Percentiles rank a stretch among this genome's conserved stretches.
phyloP scores from a whole-genome alignment of 192 early-diverging fungal species.

The Powellomyces hirtus region DNA sequence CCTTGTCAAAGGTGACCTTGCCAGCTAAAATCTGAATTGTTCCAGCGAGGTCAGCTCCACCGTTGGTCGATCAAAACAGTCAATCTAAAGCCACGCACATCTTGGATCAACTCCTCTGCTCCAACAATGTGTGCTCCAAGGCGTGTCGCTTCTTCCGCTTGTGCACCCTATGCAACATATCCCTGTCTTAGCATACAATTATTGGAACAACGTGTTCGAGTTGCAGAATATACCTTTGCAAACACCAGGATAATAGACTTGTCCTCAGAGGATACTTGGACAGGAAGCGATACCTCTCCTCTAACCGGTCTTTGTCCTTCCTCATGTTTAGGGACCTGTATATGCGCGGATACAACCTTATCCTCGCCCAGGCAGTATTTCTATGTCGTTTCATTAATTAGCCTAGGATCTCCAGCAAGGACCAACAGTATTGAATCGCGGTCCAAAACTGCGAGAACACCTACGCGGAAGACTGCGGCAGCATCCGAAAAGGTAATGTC shows the following conservation, averaged over 20 bases:
- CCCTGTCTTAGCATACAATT: too few species aligned
- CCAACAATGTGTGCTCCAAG: constrained; percentile 86
- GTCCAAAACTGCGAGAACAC: neutral
- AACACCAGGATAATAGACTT: constrained; percentile 68
- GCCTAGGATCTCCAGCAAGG: too few species aligned
- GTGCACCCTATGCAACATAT: constrained; percentile 54
- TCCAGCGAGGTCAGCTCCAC: too few species aligned
- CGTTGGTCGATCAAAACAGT: too few species aligned
- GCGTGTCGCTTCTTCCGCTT: constrained; percentile 74
- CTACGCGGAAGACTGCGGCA: constrained; percentile 32
- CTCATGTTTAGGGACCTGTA: constrained; percentile 50
- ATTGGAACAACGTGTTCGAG: too few species aligned
- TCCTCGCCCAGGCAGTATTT: constrained; percentile 37
- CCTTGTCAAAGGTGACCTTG: constrained; percentile 76
- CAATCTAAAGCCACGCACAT: constrained; percentile 41
- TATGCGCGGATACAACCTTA: constrained; percentile 27
- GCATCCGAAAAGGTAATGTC: constrained; percentile 36
- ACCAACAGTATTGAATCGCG: neutral
- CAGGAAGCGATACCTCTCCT: constrained; percentile 71
- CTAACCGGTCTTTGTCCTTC: constrained; percentile 80
- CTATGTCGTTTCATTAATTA: too few species aligned
- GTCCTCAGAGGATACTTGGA: constrained; percentile 53
- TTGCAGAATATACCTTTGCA: too few species aligned
- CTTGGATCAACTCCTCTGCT: constrained; percentile 78
- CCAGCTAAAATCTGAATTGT: constrained; percentile 50